Evolutionary conservation across 2,329 filamentous ascomycete species (phyloP).

Genomic region (Aschersonia sp.): DNA sequence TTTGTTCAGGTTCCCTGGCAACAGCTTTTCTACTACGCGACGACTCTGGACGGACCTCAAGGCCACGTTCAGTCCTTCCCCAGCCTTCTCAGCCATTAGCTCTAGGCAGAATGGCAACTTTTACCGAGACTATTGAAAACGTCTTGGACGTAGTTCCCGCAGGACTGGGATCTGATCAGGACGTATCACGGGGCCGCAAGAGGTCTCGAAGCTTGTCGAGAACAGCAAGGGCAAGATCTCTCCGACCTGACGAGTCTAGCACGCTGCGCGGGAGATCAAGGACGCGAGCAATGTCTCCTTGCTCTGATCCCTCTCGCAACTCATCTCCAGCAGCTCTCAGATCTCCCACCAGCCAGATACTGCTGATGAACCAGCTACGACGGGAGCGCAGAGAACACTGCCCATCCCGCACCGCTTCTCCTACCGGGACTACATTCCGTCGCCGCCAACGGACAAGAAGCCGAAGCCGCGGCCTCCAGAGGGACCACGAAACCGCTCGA

Average conservation of each 20-base stretch:
- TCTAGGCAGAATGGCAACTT: slow-evolving; percentile 9
- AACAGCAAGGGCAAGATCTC: slow-evolving; percentile 13
- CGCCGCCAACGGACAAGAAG: slow-evolving; percentile 24
- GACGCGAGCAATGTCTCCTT: slow-evolving; percentile 22
- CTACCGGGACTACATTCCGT: slow-evolving; percentile 16
- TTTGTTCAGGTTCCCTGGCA: too few relatives aligned
- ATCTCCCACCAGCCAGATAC: slow-evolving; percentile 25
- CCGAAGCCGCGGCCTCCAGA: slow-evolving; percentile 19
- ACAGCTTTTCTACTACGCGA: too few relatives aligned
- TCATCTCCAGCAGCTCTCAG: slow-evolving; percentile 17
- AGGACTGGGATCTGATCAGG: slow-evolving; percentile 10
- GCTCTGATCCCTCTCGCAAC: slow-evolving; percentile 15
- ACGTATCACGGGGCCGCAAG: slow-evolving; percentile 21
- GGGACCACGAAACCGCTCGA: slow-evolving; percentile 15
- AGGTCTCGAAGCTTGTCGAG: slow-evolving; percentile 23
- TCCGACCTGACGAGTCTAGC: slow-evolving; percentile 25
- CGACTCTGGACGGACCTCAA: too few relatives aligned
- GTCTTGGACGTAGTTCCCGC: slow-evolving; percentile 10
- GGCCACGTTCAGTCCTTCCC: background rate
- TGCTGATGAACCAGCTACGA: slow-evolving; percentile 25
- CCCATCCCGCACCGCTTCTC: slow-evolving; percentile 22
- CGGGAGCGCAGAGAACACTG: slow-evolving; percentile 28
- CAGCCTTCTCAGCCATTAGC: background rate
- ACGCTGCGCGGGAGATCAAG: slow-evolving; percentile 26
- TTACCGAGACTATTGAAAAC: slow-evolving; percentile 8